Evolutionary conservation across 148 eudicot species (phyloP), one percentile per base, ranked within the genome.

Genomic region (Chenopodium formosanum): DNA sequence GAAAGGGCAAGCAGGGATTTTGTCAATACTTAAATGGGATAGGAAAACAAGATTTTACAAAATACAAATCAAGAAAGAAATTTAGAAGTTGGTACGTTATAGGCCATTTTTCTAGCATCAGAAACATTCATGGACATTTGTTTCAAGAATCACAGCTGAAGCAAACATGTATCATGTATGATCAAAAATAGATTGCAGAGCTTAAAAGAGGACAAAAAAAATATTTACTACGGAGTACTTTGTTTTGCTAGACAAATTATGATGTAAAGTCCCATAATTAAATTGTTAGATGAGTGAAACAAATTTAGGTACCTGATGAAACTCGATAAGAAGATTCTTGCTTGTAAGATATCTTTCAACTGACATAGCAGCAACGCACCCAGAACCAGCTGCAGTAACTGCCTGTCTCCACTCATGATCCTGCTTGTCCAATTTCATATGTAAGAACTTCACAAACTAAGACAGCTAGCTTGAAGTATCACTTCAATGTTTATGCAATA

Each of bases 361-460:
- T 72, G 98, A 96, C 80, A 96, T 86, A 85, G 99, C 98, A 79
- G 99, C 99, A 88, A 96, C 73, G 81, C 99, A 96, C 78, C 99
- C 99, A 77, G 99, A 94, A 78, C 99, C 99, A 85, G 99, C 99
- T 78, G 99, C 99, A 83, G 98, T 94, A 84, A 96, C 67, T 68
- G 99, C 99, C 90, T 96, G 99, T 84, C 99, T 92, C 99, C 99
- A 96, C 79, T 96, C 98, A 72, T 94, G 97, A 80, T 96, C 99
- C 99, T 96, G 84, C 46, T 58, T 31, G 58, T 10, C 74, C 84
- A 73, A 78, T 70, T 60, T 46, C 53, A 60, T 72, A 32, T 13
- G 20, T 85, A 58, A 85, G 80, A 67, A 23, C 12, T 44, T 56
- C 3, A 65, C 65, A 77, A 31, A 67, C 29, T 22, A 84, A 73